Percentiles rank a stretch among this genome's conserved stretches.
phyloP scores from a whole-genome alignment of 768 basidiomycete genomes.

The Mrakia gelida region DNA sequence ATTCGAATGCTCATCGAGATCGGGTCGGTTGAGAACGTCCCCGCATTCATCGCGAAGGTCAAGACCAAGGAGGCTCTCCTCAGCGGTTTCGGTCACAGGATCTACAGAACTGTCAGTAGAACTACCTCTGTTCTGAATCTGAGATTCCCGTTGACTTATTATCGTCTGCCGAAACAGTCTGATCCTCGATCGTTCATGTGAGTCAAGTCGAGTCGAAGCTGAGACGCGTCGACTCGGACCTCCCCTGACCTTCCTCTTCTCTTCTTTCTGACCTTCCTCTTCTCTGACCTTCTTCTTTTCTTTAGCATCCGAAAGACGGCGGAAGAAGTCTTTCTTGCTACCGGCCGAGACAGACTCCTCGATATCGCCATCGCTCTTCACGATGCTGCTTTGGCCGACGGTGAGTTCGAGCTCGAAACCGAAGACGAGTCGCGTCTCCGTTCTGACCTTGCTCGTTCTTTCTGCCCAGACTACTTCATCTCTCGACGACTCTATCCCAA shows the following conservation, averaged over 20 bases:
- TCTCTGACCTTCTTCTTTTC: neutral
- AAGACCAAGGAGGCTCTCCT: constrained; percentile 78
- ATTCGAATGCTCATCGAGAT: constrained; percentile 89
- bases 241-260: neutral
- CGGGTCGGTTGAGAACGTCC: constrained; percentile 77
- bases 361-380: constrained; percentile 86
- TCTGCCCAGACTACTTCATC: constrained; percentile 64
- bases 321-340: constrained; percentile 85
- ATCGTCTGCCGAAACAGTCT: constrained; percentile 51
- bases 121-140: neutral
- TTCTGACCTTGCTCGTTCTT: neutral
- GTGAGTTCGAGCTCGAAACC: neutral
- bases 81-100: constrained; percentile 44
- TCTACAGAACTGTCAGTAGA: constrained; percentile 62
- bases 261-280: neutral
- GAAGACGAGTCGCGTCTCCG: neutral
- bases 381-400: constrained; percentile 79
- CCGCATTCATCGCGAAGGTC: constrained; percentile 76
- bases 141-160: neutral
- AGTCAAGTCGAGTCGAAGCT: neutral
- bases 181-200: constrained; percentile 65
- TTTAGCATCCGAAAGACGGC: constrained; percentile 70
- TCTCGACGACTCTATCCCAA: constrained; percentile 78
- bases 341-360: constrained; percentile 75
- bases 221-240: too few species aligned